Conservation (phyloP, 352 stramenopile genomes). For the Phytophthora melonis region DNA sequence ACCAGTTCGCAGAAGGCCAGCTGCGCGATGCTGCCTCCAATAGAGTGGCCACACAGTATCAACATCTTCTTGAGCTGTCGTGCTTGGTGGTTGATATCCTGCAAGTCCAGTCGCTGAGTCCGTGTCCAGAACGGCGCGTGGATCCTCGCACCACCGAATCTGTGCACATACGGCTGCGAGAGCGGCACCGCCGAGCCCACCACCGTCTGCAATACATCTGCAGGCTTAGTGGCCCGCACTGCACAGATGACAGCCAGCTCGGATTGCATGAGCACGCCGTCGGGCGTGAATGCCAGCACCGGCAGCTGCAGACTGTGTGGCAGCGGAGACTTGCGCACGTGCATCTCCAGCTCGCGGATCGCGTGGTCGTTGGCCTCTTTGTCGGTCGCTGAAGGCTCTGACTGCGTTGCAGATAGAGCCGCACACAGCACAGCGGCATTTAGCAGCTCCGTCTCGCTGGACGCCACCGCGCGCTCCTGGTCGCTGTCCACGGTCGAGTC, state of each 20-base stretch:
- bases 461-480: slow-evolving; percentile 35
- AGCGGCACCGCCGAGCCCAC: slow-evolving; percentile 74
- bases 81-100: slow-evolving; percentile 57
- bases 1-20: slow-evolving; percentile 80
- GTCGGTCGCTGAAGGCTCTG: slow-evolving; percentile 24
- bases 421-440: slow-evolving; percentile 82
- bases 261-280: slow-evolving; percentile 76
- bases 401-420: slow-evolving; percentile 53
- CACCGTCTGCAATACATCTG: slow-evolving; percentile 76
- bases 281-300: slow-evolving; percentile 55
- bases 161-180: slow-evolving; percentile 69
- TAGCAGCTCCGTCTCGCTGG: slow-evolving; percentile 77
- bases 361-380: slow-evolving; percentile 30
- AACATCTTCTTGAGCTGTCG: slow-evolving; percentile 66
- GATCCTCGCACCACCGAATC: slow-evolving; percentile 79
- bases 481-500: slow-evolving; percentile 21
- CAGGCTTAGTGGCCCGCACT: slow-evolving; percentile 62
- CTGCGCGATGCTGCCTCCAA: slow-evolving; percentile 84
- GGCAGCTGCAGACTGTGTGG: slow-evolving; percentile 70
- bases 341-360: slow-evolving; percentile 57
- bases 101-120: slow-evolving; percentile 64
- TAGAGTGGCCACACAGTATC: slow-evolving; percentile 85
- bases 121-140: slow-evolving; percentile 84
- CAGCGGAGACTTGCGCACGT: slow-evolving; percentile 71
- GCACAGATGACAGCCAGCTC: slow-evolving; percentile 70